Evolutionary conservation across 192 early-diverging fungal genomes (phyloP), one percentile per base, ranked within the genome.

Genomic region (Coemansia pectinata): DNA sequence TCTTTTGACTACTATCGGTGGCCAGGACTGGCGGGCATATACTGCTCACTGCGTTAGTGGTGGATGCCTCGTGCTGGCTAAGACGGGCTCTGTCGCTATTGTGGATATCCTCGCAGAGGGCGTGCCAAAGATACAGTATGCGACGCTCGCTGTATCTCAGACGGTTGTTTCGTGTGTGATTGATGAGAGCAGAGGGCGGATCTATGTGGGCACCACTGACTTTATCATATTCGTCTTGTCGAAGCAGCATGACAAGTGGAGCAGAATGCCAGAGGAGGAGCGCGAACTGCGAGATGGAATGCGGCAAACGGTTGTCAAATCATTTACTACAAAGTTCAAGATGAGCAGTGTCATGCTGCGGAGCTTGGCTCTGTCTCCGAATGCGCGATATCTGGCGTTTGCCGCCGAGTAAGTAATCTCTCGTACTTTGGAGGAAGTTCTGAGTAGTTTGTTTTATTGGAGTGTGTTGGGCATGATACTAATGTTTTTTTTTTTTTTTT

Each of bases 321-420:
- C 76, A 39, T 83, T 83, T 60, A 83, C 81, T 17, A 83, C 81
- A 44, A 71, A 74, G 44, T 83, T 83, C 58, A 72, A 71, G n/a
- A 74, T 83, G 66, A 62, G 48, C 41, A 29, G 58, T 15, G 39
- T 83, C 47, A 58, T 75, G n/a, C 67, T 83, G 9, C 72, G 81
- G 8, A 67, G 76, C 31, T 64, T 83, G 72, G 2, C 5, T 6
- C 34, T 75, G 45, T 78, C 76, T 3, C 76, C 75, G 21, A 69
- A 75, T 29, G 67, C 41, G 5, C 72, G 81, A 2, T 75, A 72
- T 19, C 44, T 83, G 69, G 55, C 47, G 5, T 83, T 83, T 71
- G 70, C 60, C 7, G 70, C 55, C 59, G 76, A 83, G 47, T 70
- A 70, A 53, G 68, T 70, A 53, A 27, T 14, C 7, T 47, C 45